Base-by-base conservation (phyloP, 805 yeast genomes). In the Maudiozyma saulgeensis region DNA sequence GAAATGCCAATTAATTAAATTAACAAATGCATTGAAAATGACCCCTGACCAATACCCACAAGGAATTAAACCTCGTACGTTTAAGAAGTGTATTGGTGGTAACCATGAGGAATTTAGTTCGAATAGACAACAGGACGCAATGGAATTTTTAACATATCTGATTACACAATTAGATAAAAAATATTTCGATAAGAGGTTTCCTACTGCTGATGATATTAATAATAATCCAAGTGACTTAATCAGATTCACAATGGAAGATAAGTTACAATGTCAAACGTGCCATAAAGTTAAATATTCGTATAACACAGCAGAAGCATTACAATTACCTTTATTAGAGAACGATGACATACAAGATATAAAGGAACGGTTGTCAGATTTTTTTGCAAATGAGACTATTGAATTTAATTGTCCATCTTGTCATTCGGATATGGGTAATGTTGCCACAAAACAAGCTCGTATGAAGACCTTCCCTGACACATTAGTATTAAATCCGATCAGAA, bases 61-160 rank as follows among this genome's bases (percentile, higher is more conserved):
- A 40, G 97, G 98, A 5, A 74, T 93, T 18, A 77, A 79, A 47
- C 96, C 96, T 0, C 71, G 78, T 1, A 74, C 84, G 44, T 82
- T 93, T 67, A 91, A 91, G 63, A 70, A 78, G 8, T 69, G 88
- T 25, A 72, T 93, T 47, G 96, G 96, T 3, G 76, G 76, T 46
- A 79, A 79, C 37, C 95, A 93, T 64, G 73, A 73, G 16, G 99
- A 93, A 60, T 93, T 93, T 58, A 74, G 82, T 43, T 82, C 96
- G 0, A 86, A 82, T 75, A 79, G 81, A 56, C 99, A 93, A 63
- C 99, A 93, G 65, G 99, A 93, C 70, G 93, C 98, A 0, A 85
- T 82, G 71, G 99, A 93, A 64, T 93, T 89, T 61, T 77, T 89
- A 67, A 67, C 79, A 5, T 84, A 81, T 61, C 65, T 91, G 8